These are phyloP conservation scores for Cornus suecica DNA, from an alignment of 148 eudicot genomes.

Conservation along the genomic window DNA sequence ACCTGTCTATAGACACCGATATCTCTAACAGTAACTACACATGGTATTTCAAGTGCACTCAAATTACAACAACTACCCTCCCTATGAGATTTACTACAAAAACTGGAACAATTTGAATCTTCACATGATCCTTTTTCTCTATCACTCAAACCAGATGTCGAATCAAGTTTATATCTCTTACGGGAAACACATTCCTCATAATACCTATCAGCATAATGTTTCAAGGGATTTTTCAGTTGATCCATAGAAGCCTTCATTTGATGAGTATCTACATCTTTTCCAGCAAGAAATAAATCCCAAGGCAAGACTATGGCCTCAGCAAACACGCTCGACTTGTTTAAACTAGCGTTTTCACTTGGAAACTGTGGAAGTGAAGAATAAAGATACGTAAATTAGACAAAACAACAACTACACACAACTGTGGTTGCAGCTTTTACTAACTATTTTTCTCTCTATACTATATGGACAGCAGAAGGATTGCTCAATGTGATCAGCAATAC, in stretches of 20 bases:
- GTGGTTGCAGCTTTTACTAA: background rate
- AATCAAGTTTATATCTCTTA: conserved; percentile 60
- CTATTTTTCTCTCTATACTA: background rate
- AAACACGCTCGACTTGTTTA: conserved; percentile 43
- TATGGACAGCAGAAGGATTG: background rate
- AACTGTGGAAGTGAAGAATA: conserved; percentile 35
- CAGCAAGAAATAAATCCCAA: conserved; percentile 57
- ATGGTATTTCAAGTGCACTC: conserved; percentile 38
- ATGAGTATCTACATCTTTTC: conserved; percentile 23
- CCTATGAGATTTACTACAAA: background rate
- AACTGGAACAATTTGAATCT: conserved; percentile 2
- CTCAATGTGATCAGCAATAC: background rate
- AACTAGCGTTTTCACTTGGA: conserved; percentile 37
- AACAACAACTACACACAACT: background rate
- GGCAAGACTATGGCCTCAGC: conserved; percentile 76
- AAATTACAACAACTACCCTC: conserved; percentile 10
- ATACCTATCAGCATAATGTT: conserved; percentile 8
- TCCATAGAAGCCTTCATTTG: conserved; percentile 11
- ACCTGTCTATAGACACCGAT: conserved; percentile 16
- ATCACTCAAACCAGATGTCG: conserved; percentile 19
- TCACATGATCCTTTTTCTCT: conserved; percentile 23
- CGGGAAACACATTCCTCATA: conserved; percentile 21
- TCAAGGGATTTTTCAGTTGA: conserved; percentile 20
- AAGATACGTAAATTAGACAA: background rate
- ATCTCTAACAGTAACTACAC: conserved; percentile 31